Base-by-base conservation (phyloP, 1,284 basidiomycete species). In the Sporisorium iseilematis-ciliati region DNA sequence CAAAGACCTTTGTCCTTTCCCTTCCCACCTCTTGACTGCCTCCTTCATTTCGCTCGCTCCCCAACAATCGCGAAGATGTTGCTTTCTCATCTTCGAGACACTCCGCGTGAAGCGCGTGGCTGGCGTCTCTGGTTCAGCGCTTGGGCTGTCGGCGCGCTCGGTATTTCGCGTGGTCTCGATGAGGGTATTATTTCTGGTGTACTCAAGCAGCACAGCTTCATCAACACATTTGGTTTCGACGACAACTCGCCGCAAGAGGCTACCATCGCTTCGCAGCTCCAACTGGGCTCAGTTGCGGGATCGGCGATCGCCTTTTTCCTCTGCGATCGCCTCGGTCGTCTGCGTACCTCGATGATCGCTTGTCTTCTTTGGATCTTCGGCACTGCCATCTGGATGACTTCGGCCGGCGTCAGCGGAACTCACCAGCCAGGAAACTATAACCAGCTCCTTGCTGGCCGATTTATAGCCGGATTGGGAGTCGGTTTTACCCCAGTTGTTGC, bases 221-320 rank as follows among this genome's bases (percentile, higher is more conserved):
- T 70, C 57, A 57, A 66, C 7, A 61, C 60, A 10, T 79, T 74
- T 29, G 60, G 62, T 21, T 69, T 79, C 40, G 65, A 75, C 35
- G 62, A 65, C 53, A 73, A 72, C 53, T 75, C 71, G 20, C 57
- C 65, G n/a, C 65, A 65, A 25, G 69, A 77, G 43, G 63, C 60
- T 20, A 74, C 69, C 46, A 75, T 79, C 29, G 70, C 71, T 6
- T 77, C 75, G 1, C 77, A 77, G 68, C 58, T 79, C 26, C 75
- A 77, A 49, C 48, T 69, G 42, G 75, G 75, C n/a, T 75, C 64
- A 21, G 67, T 79, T 11, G 70, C 62, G 23, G 77, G 77, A 31
- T 77, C 77, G 10, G 57, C 77, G 14, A 67, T 79, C n/a, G 75
- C 75, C n/a, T 79, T 78, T 48, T 65, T 75, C 67, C 63, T 78